Evolutionary conservation across 1,284 basidiomycete species (phyloP), one percentile per base, ranked within the genome.

Genomic region (Pseudomicrostroma phylloplanum): DNA sequence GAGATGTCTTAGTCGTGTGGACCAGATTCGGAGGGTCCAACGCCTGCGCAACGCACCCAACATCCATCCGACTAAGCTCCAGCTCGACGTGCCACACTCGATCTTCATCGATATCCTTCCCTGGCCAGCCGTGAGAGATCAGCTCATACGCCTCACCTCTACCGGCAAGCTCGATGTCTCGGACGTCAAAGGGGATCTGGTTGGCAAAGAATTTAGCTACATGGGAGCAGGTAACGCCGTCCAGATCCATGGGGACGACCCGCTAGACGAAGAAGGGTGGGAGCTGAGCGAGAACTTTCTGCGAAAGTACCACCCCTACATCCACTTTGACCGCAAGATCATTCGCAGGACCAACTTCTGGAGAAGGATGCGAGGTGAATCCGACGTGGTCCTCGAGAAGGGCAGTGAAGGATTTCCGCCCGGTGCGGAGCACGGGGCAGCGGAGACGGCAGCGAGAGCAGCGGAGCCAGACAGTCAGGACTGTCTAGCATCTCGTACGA

Each of bases 91-190:
- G 8, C 25, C 26, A 8, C 59, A 60, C 55, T 43, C 41, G 21
- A 15, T 60, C 8, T 17, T 39, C 25, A 25, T 60, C 48, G 59
- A 60, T 25, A 19, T 58, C n/a, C 49, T 60, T 26, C 59, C 59
- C 26, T 60, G 59, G 59, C 59, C 59, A 1, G 21, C 30, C n/a
- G 49, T 54, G 9, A 55, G 59, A 13, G 51, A 54, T 25, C 21
- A 15, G n/a, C 51, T 54, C 21, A 54, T 54, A 6, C 51, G 15
- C 25, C 51, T 54, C 51, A 7, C 13, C 51, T 15, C n/a, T 19
- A 7, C 25, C 21, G 15, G 17, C 17, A 15, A 23, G 6, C 7
- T 54, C 3, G 51, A 54, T 26, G 6, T 23, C 17, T 6, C 2
- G 2, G 25, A 21, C 8, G 21, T 54, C 6, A 54, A 54, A 25